Base-by-base conservation (phyloP, 2,329 filamentous ascomycete genomes). In the Coniosporium tulheliwenetii region DNA sequence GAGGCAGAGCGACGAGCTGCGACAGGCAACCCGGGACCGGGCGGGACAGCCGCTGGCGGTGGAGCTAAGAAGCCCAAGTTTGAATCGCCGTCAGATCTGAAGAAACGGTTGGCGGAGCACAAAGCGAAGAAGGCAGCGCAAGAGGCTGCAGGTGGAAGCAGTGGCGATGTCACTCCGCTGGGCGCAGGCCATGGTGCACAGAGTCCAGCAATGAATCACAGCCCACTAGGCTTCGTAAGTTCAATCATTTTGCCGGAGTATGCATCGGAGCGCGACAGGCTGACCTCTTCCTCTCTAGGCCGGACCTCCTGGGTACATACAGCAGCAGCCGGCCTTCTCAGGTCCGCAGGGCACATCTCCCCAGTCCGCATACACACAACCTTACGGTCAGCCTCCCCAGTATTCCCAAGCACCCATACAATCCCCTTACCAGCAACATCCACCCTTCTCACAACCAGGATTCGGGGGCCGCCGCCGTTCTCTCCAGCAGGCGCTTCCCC, bases 1-100 rank as follows among this genome's bases (percentile, higher is more conserved):
- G 84, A 93, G 61, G 81, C 82, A 43, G 85, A 93, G 52, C 75
- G 86, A 44, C 79, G 83, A 49, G 78, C 81, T 38, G 73, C 77
- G 8, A 93, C 86, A 1, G 89, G 87, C 31, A 94, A 95, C 54
- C 83, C 84, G 2, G 74, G 80, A 13, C 75, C 83, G 0, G 62
- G 61, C 31, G 81, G 81, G 19, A 26, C 19, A 2, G 67, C 71
- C 38, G 54, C 57, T 2, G 57, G 56, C 36, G 58, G 32, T 35
- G 32, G 32, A 26, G 37, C 64, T 32, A 80, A 85, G 58, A 77
- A 77, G 45, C 74, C 78, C 1, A 75, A 84, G 65, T 66, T 85
- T 5, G 85, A 94, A 64, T 73, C 74, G 5, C 57, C 81, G 0
- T 79, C 82, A 12, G 85, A 93, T 52, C 63, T 95, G 44, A 86